phyloP scores from a whole-genome alignment of 768 basidiomycete genomes.

The Arthromyces matolae region DNA sequence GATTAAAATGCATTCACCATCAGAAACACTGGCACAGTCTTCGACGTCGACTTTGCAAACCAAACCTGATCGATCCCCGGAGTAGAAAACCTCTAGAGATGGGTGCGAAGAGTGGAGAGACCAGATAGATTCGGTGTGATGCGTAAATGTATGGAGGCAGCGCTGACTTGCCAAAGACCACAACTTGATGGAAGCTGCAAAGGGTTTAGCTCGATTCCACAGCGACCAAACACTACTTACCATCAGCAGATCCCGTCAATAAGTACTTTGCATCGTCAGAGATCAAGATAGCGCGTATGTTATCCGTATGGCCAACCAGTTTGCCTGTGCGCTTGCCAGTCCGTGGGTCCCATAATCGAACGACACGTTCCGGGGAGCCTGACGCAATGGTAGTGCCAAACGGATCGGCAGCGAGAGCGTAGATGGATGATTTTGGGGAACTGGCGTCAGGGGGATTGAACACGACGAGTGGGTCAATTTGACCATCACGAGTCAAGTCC shows the following conservation, averaged over 20 bases:
- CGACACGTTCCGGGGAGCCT: slow-evolving; percentile 87
- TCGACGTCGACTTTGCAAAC: slow-evolving; percentile 92
- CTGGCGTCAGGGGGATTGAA: slow-evolving; percentile 64
- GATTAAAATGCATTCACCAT: slow-evolving; percentile 86
- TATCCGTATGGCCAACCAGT: slow-evolving; percentile 95
- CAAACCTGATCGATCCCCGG: slow-evolving; percentile 87
- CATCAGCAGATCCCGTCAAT: slow-evolving; percentile 83
- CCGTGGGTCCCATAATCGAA: slow-evolving; percentile 92
- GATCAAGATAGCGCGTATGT: slow-evolving; percentile 85
- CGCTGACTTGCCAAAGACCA: slow-evolving; percentile 91
- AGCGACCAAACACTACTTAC: slow-evolving; percentile 18
- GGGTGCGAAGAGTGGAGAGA: slow-evolving; percentile 86
- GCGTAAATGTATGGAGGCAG: slow-evolving; percentile 93
- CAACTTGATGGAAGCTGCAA: slow-evolving; percentile 75
- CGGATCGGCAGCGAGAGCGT: slow-evolving; percentile 77
- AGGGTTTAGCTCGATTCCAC: neutral
- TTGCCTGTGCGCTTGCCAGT: slow-evolving; percentile 78
- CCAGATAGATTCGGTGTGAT: slow-evolving; percentile 95
- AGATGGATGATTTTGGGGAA: slow-evolving; percentile 67
- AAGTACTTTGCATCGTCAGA: slow-evolving; percentile 89
- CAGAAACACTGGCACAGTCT: slow-evolving; percentile 71
- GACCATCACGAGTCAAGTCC: slow-evolving; percentile 59
- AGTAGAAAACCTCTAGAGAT: slow-evolving; percentile 84
- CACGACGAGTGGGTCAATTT: slow-evolving; percentile 52
- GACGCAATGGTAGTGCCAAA: slow-evolving; percentile 80